A percentile compares a stretch with the other conserved stretches of the same genome.
phyloP scores from a whole-genome alignment of 345 rosid genomes.

The Eucalyptus regnans region DNA sequence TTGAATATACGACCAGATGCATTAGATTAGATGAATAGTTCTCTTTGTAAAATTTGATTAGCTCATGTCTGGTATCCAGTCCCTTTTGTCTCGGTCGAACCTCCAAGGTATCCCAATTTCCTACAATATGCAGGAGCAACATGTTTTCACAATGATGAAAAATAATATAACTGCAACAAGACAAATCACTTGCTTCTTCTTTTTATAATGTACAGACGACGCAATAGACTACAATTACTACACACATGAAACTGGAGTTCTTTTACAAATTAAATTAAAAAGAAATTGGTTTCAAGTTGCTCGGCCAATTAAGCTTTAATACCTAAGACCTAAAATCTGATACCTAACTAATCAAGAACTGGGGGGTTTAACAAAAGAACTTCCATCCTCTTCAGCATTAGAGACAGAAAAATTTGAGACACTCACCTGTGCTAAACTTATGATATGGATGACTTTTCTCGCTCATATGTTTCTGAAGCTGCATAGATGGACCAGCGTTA shows the following conservation, averaged over 20 bases:
- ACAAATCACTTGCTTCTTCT: neutral
- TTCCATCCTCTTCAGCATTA: neutral
- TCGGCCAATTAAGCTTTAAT: neutral
- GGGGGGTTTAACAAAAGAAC: neutral
- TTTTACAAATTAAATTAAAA: neutral
- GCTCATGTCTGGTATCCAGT: conserved; percentile 67
- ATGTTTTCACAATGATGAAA: neutral
- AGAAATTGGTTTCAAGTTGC: neutral
- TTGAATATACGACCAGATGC: conserved; percentile 78
- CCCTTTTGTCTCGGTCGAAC: conserved; percentile 76
- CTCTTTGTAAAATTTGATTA: conserved; percentile 70
- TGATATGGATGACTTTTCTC: conserved; percentile 76
- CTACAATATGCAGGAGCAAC: conserved; percentile 10
- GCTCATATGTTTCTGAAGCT: conserved; percentile 80
- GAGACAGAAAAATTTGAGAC: neutral
- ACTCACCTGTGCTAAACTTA: conserved; percentile 82
- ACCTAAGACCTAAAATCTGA: neutral
- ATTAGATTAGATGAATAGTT: conserved; percentile 88
- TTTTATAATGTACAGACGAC: neutral
- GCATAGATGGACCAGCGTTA: conserved; percentile 1
- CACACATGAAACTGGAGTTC: neutral
- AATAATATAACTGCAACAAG: neutral
- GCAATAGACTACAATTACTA: neutral
- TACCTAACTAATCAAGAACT: neutral
- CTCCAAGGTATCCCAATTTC: conserved; percentile 81